Base-by-base conservation (phyloP, 495 filamentous ascomycete genomes). In the Lophiotrema nucula region DNA sequence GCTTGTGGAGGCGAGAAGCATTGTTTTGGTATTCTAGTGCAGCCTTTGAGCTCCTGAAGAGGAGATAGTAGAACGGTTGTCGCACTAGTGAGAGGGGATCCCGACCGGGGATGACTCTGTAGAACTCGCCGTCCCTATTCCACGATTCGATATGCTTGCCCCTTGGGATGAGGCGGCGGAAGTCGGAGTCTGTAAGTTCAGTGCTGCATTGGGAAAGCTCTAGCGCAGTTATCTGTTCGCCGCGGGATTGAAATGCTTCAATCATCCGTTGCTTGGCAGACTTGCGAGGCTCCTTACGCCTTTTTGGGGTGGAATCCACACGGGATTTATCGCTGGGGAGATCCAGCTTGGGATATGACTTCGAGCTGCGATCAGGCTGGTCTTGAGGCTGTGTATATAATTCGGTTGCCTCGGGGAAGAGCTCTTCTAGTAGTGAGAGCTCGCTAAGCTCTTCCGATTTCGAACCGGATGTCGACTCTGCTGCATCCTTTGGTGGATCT, bases 131-230 rank as follows among this genome's bases (percentile, higher is more conserved):
- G 2, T 69, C 67, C 11, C 70, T 61, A 8, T 73, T 76, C 86
- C 86, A 89, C 31, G 78, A 77, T 45, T 82, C 79, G 47, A 89
- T 79, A 60, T 87, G 83, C 23, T 73, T 66, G 26, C 84, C 83
- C 60, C 76, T 79, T n/a, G 73, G 74, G 8, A 80, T 73, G 4
- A 86, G 61, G 19, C 83, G 79, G 25, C 80, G 74, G 72, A 89
- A 88, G 69, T 89, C 86, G 58, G 76, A 76, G 70, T 83, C 81
- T 4, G 73, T 64, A 37, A 88, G 75, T 11, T 76, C 75, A 46
- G 74, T 77, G 65, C 77, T 79, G 26, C 75, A 74, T n/a, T 73
- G 70, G 27, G 66, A 69, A 39, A 86, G 67, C 15, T 80, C 69
- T 18, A 87, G 72, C 22, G 83, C 69, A 24, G 71, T 64, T 31